Base-by-base conservation (phyloP, 192 early-diverging fungal species). In the Coemansia asiatica region DNA sequence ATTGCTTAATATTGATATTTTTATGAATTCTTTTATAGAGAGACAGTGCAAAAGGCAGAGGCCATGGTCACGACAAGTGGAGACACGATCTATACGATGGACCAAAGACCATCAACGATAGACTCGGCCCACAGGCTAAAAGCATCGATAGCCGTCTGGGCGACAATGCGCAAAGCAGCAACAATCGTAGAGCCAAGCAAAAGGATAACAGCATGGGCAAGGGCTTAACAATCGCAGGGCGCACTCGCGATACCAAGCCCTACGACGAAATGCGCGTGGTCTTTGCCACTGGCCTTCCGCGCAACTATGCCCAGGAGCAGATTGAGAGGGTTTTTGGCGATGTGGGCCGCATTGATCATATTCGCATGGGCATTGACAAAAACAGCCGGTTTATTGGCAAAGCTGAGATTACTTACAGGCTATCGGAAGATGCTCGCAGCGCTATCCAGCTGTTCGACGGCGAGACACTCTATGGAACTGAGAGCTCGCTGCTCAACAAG, bases 381-480 rank as follows among this genome's bases (percentile, higher is more conserved):
- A 50, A 64, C 19, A 61, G 47, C 5, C 66, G 67, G 6, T 81
- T 81, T 63, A 25, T 64, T 15, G 79, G 79, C 25, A 81, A 73
- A 46, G 67, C 67, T 1, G 79, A 81, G 38, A 50, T 81, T 6
- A 29, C 60, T 18, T 81, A 81, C 64, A 54, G 74, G 25, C 50
- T 66, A 7, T 18, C 79, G 0, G 79, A 81, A 4, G 69, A 76
- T 38, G 79, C 79, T 12, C 79, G 79, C 16, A 70, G 70, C 46
- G 79, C 79, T 15, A 72, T 81, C 40, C 79, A 81, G 67, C 56
- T 61, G 29, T 81, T 81, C 62, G 79, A 81, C 21, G 79, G 79
- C 28, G 79, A 81, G 56, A 60, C 40, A 21, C 67, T 81, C 7
- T 81, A 76, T 40, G 61, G 69, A 13, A 58, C 67, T 3, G 79